These are phyloP conservation scores for Leucosporidium yakuticum DNA, from an alignment of 768 basidiomycete species.

Conservation along the genomic window DNA sequence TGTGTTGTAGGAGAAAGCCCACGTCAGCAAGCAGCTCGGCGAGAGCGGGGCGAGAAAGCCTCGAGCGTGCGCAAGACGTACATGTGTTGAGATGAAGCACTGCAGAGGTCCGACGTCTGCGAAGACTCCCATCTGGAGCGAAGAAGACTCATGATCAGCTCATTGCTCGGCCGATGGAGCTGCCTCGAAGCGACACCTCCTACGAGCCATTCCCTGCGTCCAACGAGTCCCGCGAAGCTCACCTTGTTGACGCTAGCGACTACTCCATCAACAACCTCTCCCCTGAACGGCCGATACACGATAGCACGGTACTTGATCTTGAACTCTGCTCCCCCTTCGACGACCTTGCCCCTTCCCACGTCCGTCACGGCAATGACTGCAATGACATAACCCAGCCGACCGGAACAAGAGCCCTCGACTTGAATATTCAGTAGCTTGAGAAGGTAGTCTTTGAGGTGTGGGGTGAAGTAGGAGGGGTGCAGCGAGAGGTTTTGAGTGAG, in stretches of 20 bases:
- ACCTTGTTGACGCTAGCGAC: slow-evolving; percentile 96
- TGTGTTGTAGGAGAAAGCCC: slow-evolving; percentile 40
- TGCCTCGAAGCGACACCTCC: not conserved
- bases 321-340: slow-evolving; percentile 83
- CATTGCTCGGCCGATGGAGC: not conserved
- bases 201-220: not conserved
- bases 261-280: slow-evolving; percentile 93
- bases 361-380: slow-evolving; percentile 61
- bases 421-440: slow-evolving; percentile 89
- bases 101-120: slow-evolving; percentile 89
- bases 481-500: slow-evolving; percentile 94
- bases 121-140: slow-evolving; percentile 89
- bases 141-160: not conserved
- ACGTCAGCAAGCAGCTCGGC: not conserved
- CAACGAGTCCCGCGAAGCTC: slow-evolving; percentile 36
- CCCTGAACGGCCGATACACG: slow-evolving; percentile 99
- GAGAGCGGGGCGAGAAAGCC: not conserved
- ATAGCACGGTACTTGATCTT: slow-evolving; percentile 89
- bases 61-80: slow-evolving; percentile 43
- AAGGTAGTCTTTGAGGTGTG: slow-evolving; percentile 87
- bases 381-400: slow-evolving; percentile 90
- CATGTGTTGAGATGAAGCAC: slow-evolving; percentile 94
- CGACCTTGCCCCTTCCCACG: slow-evolving; percentile 34
- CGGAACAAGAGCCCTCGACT: slow-evolving; percentile 95
- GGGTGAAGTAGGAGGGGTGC: slow-evolving; percentile 97